These are phyloP conservation scores for Trypanosoma platydactyli DNA, from an alignment of 208 protist genomes.

Conservation along the genomic window DNA sequence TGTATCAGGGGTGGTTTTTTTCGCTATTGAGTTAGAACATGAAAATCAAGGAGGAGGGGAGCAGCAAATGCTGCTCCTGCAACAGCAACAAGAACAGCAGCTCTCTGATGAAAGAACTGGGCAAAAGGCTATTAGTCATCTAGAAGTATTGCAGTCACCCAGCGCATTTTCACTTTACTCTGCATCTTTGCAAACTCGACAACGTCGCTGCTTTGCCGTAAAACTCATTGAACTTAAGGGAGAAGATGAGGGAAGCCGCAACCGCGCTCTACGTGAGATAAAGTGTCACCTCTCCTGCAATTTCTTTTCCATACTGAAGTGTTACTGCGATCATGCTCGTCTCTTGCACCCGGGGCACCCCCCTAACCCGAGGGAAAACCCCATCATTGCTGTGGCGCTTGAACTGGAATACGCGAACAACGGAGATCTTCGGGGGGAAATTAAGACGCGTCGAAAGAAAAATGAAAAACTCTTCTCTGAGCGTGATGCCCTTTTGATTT, in stretches of 20 bases:
- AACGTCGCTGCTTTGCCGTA: slow-evolving; percentile 28
- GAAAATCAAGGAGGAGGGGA: background rate
- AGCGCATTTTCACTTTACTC: background rate
- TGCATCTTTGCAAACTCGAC: background rate
- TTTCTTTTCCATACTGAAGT: slow-evolving; percentile 53
- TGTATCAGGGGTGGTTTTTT: slow-evolving; percentile 1
- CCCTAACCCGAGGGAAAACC: slow-evolving; percentile 30
- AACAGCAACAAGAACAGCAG: too few species aligned
- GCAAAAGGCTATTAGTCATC: background rate
- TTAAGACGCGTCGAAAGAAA: slow-evolving; percentile 35
- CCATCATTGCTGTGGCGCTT: slow-evolving; percentile 41
- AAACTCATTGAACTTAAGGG: slow-evolving; percentile 44
- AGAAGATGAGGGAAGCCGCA: slow-evolving; percentile 22
- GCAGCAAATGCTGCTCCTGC: background rate
- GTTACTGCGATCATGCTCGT: slow-evolving; percentile 33
- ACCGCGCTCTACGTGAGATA: slow-evolving; percentile 34
- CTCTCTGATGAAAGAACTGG: background rate
- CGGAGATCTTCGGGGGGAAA: slow-evolving; percentile 63
- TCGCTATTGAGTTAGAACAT: background rate
- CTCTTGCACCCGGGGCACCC: slow-evolving; percentile 5
- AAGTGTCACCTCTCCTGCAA: slow-evolving; percentile 38
- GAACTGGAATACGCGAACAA: slow-evolving; percentile 75
- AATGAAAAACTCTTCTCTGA: slow-evolving; percentile 37
- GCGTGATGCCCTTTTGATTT: slow-evolving; percentile 53
- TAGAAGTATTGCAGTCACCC: background rate